Percentiles rank a stretch among this genome's conserved stretches.
Evolutionary conservation across 2,329 filamentous ascomycete genomes (phyloP).

Genomic region (Alternaria consortialis): DNA sequence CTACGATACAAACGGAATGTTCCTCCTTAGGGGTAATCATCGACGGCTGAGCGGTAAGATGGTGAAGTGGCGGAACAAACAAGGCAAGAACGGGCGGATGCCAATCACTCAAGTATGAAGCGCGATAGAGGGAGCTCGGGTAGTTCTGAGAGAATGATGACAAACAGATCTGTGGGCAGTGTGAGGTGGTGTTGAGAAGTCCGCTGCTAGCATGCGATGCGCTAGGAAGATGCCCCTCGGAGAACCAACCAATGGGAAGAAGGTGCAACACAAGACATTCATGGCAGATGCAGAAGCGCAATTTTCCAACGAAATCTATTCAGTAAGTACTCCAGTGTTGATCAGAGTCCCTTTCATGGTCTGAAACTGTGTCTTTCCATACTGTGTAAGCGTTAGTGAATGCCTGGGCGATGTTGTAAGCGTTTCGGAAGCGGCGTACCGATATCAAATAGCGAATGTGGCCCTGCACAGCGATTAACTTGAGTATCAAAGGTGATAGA

Average conservation of each 20-base stretch:
- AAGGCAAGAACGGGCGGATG: not conserved
- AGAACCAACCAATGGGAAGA: conserved; percentile 16
- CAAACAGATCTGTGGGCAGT: not conserved
- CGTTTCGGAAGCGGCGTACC: conserved; percentile 34
- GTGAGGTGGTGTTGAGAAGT: not conserved
- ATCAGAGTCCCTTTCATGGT: conserved; percentile 54
- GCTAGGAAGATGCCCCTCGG: conserved; percentile 29
- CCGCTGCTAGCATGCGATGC: conserved; percentile 13
- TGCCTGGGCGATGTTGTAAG: not conserved
- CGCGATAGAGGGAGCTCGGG: not conserved
- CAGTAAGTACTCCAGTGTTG: conserved; percentile 43
- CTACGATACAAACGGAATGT: conserved; percentile 54
- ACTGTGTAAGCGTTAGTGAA: conserved; percentile 36
- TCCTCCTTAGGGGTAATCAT: conserved; percentile 17
- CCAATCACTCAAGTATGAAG: not conserved
- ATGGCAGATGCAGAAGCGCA: conserved; percentile 8
- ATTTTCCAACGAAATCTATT: conserved; percentile 19
- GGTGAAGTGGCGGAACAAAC: not conserved
- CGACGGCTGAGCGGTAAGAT: not conserved
- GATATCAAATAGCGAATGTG: conserved; percentile 61
- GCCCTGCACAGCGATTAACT: conserved; percentile 37
- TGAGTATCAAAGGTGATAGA: too few relatives aligned
- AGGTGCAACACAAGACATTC: not conserved
- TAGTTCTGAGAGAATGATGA: not conserved
- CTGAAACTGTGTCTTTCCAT: conserved; percentile 61